These are phyloP conservation scores for Perilla frutescens DNA, from an alignment of 257 asterid species.

Conservation along the genomic window DNA sequence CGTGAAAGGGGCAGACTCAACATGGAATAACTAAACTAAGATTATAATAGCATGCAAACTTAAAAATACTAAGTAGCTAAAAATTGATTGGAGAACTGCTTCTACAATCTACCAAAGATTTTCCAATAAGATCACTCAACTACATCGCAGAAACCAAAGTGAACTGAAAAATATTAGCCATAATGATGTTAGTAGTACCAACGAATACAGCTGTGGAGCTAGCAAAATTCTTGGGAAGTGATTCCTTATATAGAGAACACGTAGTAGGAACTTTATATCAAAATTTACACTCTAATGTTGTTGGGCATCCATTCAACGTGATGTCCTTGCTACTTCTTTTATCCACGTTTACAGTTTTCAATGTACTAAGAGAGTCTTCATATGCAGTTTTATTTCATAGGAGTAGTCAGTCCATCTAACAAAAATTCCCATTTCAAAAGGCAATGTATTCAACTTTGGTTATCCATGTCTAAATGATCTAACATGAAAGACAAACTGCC, in stretches of 20 bases:
- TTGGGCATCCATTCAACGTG: not conserved
- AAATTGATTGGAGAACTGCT: constrained; percentile 1
- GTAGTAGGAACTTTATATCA: constrained; percentile 1
- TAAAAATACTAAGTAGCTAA: no score
- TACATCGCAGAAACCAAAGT: constrained; percentile 1
- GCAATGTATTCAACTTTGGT: not conserved
- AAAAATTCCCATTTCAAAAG: constrained; percentile 5
- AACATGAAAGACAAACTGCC: constrained; percentile 4
- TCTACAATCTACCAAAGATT: constrained; percentile 8
- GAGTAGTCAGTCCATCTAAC: constrained; percentile 1
- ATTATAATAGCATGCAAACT: not conserved
- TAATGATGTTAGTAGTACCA: no score
- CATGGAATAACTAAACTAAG: not conserved
- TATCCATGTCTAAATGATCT: not conserved
- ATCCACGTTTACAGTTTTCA: not conserved
- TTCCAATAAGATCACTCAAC: not conserved
- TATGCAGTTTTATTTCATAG: not conserved
- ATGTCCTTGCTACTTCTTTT: not conserved
- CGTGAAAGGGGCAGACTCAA: not conserved
- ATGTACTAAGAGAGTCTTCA: not conserved
- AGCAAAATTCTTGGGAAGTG: not conserved
- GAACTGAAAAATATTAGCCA: not conserved
- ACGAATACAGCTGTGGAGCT: not conserved
- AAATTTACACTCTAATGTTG: not conserved
- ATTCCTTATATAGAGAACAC: not conserved